Conservation (phyloP, 805 yeast genomes). For the Zygosaccharomyces bailii region DNA sequence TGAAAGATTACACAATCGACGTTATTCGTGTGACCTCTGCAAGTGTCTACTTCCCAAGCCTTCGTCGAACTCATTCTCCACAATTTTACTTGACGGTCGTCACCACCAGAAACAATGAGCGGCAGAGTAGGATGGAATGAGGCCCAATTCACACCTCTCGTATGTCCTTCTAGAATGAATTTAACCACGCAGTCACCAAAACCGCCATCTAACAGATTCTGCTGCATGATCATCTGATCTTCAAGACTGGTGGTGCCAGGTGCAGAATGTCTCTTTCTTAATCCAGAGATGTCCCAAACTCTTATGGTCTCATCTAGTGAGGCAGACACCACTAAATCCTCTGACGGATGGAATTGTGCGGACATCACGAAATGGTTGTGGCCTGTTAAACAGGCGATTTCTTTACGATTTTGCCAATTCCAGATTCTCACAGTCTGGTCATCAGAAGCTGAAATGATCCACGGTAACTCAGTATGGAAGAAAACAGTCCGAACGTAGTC, state of each 20-base stretch:
- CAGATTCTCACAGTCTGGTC: slow-evolving; percentile 98
- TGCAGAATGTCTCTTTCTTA: slow-evolving; percentile 93
- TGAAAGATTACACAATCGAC: slow-evolving; percentile 88
- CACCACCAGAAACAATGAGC: slow-evolving; percentile 91
- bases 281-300: slow-evolving; percentile 96
- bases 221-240: slow-evolving; percentile 47
- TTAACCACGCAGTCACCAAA: slow-evolving; percentile 96
- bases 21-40: slow-evolving; percentile 95
- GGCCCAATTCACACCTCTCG: slow-evolving; percentile 98
- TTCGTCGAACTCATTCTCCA: slow-evolving; percentile 98
- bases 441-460: slow-evolving; percentile 94
- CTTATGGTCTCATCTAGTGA: slow-evolving; percentile 98
- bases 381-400: slow-evolving; percentile 94
- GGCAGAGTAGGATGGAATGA: slow-evolving; percentile 96
- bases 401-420: slow-evolving; percentile 99
- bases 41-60: slow-evolving; percentile 99
- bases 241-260: slow-evolving; percentile 49
- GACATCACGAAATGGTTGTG: slow-evolving; percentile 98
- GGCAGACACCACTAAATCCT: slow-evolving; percentile 91
- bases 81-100: slow-evolving; percentile 88
- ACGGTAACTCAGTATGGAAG: slow-evolving; percentile 94
- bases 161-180: slow-evolving; percentile 95
- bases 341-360: slow-evolving; percentile 95
- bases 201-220: slow-evolving; percentile 81
- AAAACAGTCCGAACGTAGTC: slow-evolving; percentile 93